These are phyloP conservation scores for Eucalyptus brandiana DNA, from an alignment of 345 rosid genomes.

Conservation along the genomic window DNA sequence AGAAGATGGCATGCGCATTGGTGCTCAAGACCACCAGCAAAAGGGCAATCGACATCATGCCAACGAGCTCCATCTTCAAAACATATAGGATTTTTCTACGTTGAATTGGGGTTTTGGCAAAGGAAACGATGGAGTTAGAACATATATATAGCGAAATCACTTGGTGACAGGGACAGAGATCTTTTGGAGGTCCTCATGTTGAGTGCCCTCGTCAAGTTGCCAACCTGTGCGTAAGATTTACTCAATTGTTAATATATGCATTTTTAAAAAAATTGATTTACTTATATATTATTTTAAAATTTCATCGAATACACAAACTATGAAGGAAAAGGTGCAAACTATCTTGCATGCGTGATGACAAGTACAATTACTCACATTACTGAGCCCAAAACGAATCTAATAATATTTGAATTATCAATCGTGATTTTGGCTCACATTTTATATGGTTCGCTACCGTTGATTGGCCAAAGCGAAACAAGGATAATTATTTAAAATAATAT, in stretches of 20 bases:
- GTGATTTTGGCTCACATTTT: neutral
- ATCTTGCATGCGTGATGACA: neutral
- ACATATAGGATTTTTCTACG: neutral
- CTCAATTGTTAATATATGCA: neutral
- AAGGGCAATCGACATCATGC: neutral
- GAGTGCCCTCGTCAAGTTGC: neutral
- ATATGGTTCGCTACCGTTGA: neutral
- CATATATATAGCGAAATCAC: neutral
- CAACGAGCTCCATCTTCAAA: neutral
- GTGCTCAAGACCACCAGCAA: neutral
- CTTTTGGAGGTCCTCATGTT: neutral
- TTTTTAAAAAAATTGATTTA: neutral
- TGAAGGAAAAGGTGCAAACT: neutral
- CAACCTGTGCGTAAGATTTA: neutral
- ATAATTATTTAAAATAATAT: too few species aligned
- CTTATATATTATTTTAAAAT: neutral
- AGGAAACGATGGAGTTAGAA: neutral
- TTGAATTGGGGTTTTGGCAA: neutral
- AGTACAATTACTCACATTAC: neutral
- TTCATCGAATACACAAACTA: neutral
- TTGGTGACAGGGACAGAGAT: neutral
- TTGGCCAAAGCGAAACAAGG: neutral
- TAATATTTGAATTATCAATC: neutral
- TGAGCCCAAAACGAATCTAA: neutral
- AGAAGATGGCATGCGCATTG: conserved; percentile 8